Percentiles rank a stretch among this genome's conserved stretches.
These are phyloP conservation scores for Tetracladium setigerum DNA, from an alignment of 495 filamentous ascomycete species.

Conservation along the genomic window DNA sequence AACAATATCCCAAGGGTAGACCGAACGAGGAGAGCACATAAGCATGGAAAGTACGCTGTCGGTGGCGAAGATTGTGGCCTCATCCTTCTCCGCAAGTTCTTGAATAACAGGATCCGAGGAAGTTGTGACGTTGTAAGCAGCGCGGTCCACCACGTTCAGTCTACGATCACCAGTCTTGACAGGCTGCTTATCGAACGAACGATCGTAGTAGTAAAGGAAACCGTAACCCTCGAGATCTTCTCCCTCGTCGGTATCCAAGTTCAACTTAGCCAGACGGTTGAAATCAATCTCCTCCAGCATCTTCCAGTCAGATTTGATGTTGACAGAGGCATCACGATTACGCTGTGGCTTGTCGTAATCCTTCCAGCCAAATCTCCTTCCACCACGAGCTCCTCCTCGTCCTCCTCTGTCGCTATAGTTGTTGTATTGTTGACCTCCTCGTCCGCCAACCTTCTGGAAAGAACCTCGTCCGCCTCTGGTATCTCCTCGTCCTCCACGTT, in stretches of 20 bases:
- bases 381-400: conserved; percentile 49
- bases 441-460: conserved; percentile 63
- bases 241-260: conserved; percentile 86
- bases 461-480: conserved; percentile 53
- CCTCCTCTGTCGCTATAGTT: conserved; percentile 55
- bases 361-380: conserved; percentile 93
- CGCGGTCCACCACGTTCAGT: conserved; percentile 80
- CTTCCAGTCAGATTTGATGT: conserved; percentile 89
- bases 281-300: conserved; percentile 98
- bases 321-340: conserved; percentile 90
- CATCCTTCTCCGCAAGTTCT: conserved; percentile 91
- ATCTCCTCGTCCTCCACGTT: conserved; percentile 51
- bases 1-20: conserved; percentile 97
- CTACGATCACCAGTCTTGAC: conserved; percentile 82
- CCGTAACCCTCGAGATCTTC: conserved; percentile 94
- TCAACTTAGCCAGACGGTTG: conserved; percentile 87
- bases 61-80: conserved; percentile 94
- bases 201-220: conserved; percentile 96
- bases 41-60: conserved; percentile 97
- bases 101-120: conserved; percentile 94
- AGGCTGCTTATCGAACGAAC: conserved; percentile 83
- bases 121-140: conserved; percentile 96
- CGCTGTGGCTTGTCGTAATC: conserved; percentile 97
- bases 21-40: conserved; percentile 92
- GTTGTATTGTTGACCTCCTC: conserved; percentile 50